These are phyloP conservation scores for Hypoxylon sp. DNA, from an alignment of 2,329 filamentous ascomycete species.

Conservation along the genomic window DNA sequence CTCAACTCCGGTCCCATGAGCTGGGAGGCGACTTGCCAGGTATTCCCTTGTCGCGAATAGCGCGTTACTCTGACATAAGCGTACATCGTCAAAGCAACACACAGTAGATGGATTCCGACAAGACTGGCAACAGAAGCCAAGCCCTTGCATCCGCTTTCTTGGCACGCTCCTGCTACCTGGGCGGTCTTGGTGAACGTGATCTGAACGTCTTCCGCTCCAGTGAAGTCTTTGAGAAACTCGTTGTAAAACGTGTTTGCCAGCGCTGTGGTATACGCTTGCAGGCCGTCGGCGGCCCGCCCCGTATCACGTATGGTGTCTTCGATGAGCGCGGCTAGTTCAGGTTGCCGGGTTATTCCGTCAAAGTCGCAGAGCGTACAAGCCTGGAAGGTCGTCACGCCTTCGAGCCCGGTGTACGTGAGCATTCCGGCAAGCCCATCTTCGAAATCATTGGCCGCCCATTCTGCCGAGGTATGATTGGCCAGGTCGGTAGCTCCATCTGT, in stretches of 20 bases:
- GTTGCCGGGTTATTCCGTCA: background rate
- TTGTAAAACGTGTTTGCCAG: slow-evolving; percentile 1
- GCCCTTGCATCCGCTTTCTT: slow-evolving; percentile 22
- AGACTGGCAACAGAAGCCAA: slow-evolving; percentile 21
- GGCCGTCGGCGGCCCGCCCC: background rate
- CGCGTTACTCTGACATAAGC: slow-evolving; percentile 22
- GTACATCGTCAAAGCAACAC: slow-evolving; percentile 19
- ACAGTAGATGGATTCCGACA: slow-evolving; percentile 22
- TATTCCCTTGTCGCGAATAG: slow-evolving; percentile 34
- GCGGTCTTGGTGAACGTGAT: slow-evolving; percentile 10
- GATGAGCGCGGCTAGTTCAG: background rate
- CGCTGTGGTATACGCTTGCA: background rate
- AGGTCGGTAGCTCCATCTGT: background rate
- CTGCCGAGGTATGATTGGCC: background rate
- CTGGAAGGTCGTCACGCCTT: background rate
- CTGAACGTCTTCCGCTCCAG: background rate
- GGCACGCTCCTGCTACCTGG: slow-evolving; percentile 8
- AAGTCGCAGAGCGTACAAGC: slow-evolving; percentile 4
- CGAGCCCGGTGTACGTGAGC: background rate
- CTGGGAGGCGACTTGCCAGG: slow-evolving; percentile 40
- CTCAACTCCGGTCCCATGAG: slow-evolving; percentile 21
- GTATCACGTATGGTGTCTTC: background rate
- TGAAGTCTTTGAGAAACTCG: slow-evolving; percentile 1
- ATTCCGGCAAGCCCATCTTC: background rate
- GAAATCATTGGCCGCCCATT: background rate